Percentiles rank a stretch among this genome's conserved stretches.
Conservation (phyloP, 495 filamentous ascomycete genomes). For the Coniosporium apollinis region DNA sequence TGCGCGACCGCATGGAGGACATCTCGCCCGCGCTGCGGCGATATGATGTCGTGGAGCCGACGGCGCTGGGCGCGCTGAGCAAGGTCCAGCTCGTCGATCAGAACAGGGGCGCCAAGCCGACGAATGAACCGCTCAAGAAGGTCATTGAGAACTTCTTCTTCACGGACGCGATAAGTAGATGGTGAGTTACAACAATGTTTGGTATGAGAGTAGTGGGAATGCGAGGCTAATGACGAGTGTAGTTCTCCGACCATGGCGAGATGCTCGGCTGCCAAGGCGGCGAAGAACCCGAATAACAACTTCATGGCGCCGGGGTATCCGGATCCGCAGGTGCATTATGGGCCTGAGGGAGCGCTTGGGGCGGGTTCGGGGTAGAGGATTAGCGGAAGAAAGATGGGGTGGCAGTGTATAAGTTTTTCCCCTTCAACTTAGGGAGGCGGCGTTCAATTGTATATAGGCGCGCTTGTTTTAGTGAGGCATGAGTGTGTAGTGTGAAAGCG, state of each 20-base stretch:
- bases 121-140: slow-evolving; percentile 52
- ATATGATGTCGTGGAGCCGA: slow-evolving; percentile 80
- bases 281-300: slow-evolving; percentile 55
- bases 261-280: slow-evolving; percentile 70
- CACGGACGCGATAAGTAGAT: slow-evolving; percentile 88
- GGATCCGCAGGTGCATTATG: no score
- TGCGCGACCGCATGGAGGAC: slow-evolving; percentile 88
- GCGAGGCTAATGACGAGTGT: slow-evolving; percentile 18
- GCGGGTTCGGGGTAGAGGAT: no score
- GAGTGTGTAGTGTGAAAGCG: no score
- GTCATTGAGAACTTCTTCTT: slow-evolving; percentile 93
- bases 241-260: slow-evolving; percentile 96
- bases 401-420: no score
- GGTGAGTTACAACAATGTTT: slow-evolving; percentile 34
- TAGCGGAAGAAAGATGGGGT: no score
- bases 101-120: slow-evolving; percentile 68
- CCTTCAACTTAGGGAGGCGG: no score
- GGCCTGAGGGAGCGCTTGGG: no score
- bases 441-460: no score
- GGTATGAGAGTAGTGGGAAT: not conserved
- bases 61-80: slow-evolving; percentile 49
- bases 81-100: slow-evolving; percentile 90
- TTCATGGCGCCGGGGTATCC: slow-evolving; percentile 81
- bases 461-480: no score
- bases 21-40: slow-evolving; percentile 74